Evolutionary conservation across 495 filamentous ascomycete species (phyloP), one percentile per base, ranked within the genome.

Genomic region (Entonaema liquescens): DNA sequence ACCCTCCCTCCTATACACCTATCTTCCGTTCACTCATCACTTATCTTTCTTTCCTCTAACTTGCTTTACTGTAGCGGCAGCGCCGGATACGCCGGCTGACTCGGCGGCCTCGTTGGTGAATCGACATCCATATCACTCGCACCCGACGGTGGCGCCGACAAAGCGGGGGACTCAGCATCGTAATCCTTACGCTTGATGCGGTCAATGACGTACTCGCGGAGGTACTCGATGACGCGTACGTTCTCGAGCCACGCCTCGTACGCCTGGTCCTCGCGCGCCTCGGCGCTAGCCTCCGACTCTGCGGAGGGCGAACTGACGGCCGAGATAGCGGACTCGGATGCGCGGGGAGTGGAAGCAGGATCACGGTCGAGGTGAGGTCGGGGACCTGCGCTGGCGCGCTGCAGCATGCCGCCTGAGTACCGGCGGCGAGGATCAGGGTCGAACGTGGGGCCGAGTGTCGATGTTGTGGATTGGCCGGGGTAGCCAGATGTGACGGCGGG

Each of bases 171-270:
- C 25, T 83, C 85, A 1, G 79, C 74, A 19, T 85, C 88, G 62
- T 87, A 93, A 23, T 93, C 89, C 57, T 84, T 84, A 31, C 82
- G 81, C 64, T 90, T 83, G 21, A 96, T 80, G 19, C 89, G 83
- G 17, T 89, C 83, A 26, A 85, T 84, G 70, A 97, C 86, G 71
- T 88, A 88, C 40, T 86, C 85, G 36, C 92, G 85, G 49, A 97
- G 84, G 42, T 83, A 85, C 79, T 96, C 93, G 57, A 96, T 89
- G 40, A 90, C 84, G 28, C 93, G 91, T 63, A 93, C 89, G 79
- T 94, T 91, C 73, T 94, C 91, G 11, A 97, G 86, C 93, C 93
- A 96, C 36, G 85, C 83, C 66, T 93, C 91, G 71, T 95, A 90
- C 67, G 71, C 65, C 35, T 78, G 76, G 60, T 84, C 81, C 49